Percentiles rank a stretch among this genome's conserved stretches.
These are phyloP conservation scores for Wallacemonas rigidus DNA, from an alignment of 208 protist species.

Conservation along the genomic window DNA sequence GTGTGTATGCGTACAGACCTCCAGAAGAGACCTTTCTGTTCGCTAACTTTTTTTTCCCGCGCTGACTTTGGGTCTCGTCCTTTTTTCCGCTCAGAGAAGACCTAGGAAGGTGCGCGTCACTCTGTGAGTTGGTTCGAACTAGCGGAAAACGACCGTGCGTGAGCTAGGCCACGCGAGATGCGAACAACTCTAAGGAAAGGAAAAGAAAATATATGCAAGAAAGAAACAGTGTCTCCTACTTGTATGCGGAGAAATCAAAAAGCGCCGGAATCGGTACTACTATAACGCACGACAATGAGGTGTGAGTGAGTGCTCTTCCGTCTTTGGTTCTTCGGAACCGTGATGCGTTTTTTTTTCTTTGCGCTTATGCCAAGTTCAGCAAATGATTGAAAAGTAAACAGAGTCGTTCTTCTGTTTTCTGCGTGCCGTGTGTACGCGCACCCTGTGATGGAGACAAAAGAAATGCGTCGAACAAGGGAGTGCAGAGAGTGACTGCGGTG, in stretches of 20 bases:
- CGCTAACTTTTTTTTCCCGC: background rate
- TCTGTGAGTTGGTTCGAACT: conserved; percentile 10
- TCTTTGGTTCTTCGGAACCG: too few species aligned
- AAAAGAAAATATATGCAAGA: background rate
- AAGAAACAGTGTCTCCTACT: background rate
- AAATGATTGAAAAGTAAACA: too few species aligned
- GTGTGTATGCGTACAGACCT: background rate
- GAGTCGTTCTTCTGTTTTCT: too few species aligned
- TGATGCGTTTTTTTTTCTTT: too few species aligned
- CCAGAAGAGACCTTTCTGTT: background rate
- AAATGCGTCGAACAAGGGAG: background rate
- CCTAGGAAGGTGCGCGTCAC: background rate
- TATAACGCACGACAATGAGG: too few species aligned
- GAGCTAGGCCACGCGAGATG: too few species aligned
- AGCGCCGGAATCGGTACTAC: too few species aligned
- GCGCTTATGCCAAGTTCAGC: too few species aligned
- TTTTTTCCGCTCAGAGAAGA: conserved; percentile 9
- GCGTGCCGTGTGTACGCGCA: too few species aligned
- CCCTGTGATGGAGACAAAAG: background rate
- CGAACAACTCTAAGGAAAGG: too few species aligned
- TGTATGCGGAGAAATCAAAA: background rate
- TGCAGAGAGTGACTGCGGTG: background rate
- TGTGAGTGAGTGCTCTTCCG: too few species aligned
- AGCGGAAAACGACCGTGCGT: background rate
- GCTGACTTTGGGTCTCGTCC: background rate